These are phyloP conservation scores for Lotus japonicus DNA, from an alignment of 306 rosid species.

Conservation along the genomic window DNA sequence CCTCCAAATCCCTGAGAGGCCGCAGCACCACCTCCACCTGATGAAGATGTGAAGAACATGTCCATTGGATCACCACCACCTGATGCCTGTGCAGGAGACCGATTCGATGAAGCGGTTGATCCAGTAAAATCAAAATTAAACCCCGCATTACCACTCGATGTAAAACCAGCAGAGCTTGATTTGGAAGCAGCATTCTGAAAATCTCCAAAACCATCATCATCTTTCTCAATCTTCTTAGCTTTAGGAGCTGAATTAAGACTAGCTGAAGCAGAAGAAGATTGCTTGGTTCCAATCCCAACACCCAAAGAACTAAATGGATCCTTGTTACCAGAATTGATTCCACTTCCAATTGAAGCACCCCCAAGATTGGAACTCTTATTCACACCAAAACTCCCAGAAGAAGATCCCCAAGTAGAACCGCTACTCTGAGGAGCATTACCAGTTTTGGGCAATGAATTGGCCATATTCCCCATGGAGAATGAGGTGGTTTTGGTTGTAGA, in stretches of 20 bases:
- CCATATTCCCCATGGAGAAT: conserved; percentile 67
- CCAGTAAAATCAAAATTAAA: conserved; percentile 38
- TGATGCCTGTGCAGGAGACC: conserved; percentile 35
- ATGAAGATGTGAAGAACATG: conserved; percentile 57
- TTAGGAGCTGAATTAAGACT: conserved; percentile 51
- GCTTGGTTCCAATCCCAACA: conserved; percentile 69
- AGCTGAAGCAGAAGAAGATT: conserved; percentile 23
- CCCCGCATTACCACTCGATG: conserved; percentile 23
- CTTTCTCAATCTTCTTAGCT: conserved; percentile 12
- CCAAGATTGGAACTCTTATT: conserved; percentile 46
- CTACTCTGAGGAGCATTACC: conserved; percentile 13
- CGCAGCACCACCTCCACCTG: conserved; percentile 30
- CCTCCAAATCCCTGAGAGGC: conserved; percentile 32
- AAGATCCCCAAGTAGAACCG: conserved; percentile 43
- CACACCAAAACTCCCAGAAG: conserved; percentile 28
- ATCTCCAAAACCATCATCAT: conserved; percentile 66
- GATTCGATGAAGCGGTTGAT: conserved; percentile 30
- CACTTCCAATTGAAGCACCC: conserved; percentile 48
- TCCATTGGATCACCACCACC: conserved; percentile 72
- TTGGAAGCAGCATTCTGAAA: conserved; percentile 75
- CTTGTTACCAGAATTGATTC: conserved; percentile 37
- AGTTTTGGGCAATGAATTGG: conserved; percentile 66
- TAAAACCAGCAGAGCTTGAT: conserved; percentile 37
- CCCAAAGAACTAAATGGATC: conserved; percentile 90
- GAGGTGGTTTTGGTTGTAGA: conserved; percentile 28